phyloP scores from a whole-genome alignment of 2,329 filamentous ascomycete species.

The Aspergillus japonicus region DNA sequence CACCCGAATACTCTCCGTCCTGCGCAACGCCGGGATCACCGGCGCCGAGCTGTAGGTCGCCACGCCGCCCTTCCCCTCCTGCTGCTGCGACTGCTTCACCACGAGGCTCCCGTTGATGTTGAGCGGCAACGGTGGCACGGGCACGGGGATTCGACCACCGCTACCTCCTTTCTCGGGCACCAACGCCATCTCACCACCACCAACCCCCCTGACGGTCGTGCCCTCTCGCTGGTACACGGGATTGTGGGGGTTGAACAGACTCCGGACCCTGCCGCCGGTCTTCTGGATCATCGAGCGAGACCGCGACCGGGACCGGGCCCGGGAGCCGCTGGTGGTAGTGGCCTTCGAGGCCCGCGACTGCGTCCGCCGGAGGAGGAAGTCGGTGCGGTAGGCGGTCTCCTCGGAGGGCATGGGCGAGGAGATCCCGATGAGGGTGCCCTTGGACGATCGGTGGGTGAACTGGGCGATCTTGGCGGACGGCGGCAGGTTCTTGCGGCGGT shows the following conservation, averaged over 20 bases:
- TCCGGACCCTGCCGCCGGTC: constrained; percentile 38
- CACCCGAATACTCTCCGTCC: constrained; percentile 48
- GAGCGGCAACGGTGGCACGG: constrained; percentile 20
- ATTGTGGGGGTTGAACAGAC: constrained; percentile 28
- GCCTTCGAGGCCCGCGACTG: constrained; percentile 11
- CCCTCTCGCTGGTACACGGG: constrained; percentile 8
- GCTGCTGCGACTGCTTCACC: neutral
- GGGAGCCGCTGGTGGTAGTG: constrained; percentile 7
- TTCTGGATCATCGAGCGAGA: constrained; percentile 24
- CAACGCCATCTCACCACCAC: neutral
- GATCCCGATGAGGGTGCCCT: constrained; percentile 36
- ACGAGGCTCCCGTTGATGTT: neutral
- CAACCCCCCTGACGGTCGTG: neutral
- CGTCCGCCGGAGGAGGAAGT: constrained; percentile 41
- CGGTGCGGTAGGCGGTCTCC: constrained; percentile 44
- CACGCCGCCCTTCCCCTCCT: neutral
- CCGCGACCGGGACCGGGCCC: constrained; percentile 33
- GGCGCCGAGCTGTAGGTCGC: constrained; percentile 18
- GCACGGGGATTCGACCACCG: neutral
- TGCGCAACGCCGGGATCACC: constrained; percentile 24
- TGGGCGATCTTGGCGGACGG: constrained; percentile 23
- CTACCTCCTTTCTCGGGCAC: neutral
- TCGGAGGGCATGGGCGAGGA: constrained; percentile 46
- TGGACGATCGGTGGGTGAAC: constrained; percentile 34
- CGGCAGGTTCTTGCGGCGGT: constrained; percentile 19